Evolutionary conservation across 1,139 yeast genomes (phyloP).

Genomic region (Debaryomycetaceae sp.): DNA sequence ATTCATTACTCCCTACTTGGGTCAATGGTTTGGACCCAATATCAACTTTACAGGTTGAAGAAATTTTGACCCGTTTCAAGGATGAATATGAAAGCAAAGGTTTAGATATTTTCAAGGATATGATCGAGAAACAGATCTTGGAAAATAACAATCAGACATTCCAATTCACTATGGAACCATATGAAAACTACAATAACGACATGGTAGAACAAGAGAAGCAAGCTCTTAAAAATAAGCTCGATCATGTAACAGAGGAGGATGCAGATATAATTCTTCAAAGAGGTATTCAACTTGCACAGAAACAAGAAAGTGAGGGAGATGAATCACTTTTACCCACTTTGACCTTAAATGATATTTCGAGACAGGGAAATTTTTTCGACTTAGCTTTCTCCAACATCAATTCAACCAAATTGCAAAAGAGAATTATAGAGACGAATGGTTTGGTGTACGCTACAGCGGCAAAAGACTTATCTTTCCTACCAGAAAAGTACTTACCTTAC

Average conservation of each 20-base stretch:
- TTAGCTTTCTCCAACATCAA: slow-evolving; percentile 25
- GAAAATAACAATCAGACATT: slow-evolving; percentile 49
- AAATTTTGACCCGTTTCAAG: slow-evolving; percentile 56
- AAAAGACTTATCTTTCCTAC: slow-evolving; percentile 53
- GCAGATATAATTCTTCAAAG: slow-evolving; percentile 54
- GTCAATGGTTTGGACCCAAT: slow-evolving; percentile 75
- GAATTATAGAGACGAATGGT: slow-evolving; percentile 71
- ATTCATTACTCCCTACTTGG: slow-evolving; percentile 78
- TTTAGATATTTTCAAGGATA: slow-evolving; percentile 51
- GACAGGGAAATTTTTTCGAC: slow-evolving; percentile 44
- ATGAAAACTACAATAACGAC: slow-evolving; percentile 45
- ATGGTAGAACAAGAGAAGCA: slow-evolving; percentile 53
- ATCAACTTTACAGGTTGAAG: slow-evolving; percentile 61
- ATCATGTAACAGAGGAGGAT: slow-evolving; percentile 51
- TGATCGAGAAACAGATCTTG: slow-evolving; percentile 53
- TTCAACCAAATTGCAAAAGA: slow-evolving; percentile 34
- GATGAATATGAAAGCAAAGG: slow-evolving; percentile 55
- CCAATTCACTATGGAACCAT: slow-evolving; percentile 75
- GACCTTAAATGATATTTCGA: slow-evolving; percentile 66
- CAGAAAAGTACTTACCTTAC: slow-evolving; percentile 59
- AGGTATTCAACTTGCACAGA: slow-evolving; percentile 56
- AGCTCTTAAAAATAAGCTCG: slow-evolving; percentile 46
- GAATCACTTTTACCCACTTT: slow-evolving; percentile 77
- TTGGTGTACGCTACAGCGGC: slow-evolving; percentile 66
- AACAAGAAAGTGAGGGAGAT: slow-evolving; percentile 70